Conservation (phyloP, 2,329 filamentous ascomycete genomes). For the Anisogramma anomala region DNA sequence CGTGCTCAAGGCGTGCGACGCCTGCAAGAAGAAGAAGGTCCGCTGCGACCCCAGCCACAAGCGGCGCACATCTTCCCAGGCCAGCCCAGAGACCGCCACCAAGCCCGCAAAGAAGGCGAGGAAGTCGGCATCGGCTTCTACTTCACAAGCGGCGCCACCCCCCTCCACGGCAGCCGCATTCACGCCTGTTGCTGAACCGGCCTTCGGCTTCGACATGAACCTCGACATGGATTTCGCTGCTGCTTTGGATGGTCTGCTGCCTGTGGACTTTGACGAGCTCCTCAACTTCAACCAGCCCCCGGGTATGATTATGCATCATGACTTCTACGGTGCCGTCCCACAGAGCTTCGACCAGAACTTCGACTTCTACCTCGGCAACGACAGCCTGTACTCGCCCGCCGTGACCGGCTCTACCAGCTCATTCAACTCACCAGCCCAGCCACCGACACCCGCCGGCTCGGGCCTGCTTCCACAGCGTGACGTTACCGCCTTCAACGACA, state of each 20-base stretch:
- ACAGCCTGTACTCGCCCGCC: constrained; percentile 8
- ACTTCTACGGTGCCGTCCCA: constrained; percentile 5
- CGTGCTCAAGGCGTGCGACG: constrained; percentile 55
- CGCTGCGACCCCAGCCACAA: constrained; percentile 50
- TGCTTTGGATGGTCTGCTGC: not conserved
- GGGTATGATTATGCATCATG: not conserved
- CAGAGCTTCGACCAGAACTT: constrained; percentile 13
- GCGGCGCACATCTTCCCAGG: constrained; percentile 30
- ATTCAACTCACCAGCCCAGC: constrained; percentile 10
- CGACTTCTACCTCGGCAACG: constrained; percentile 10
- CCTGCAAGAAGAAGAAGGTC: constrained; percentile 51
- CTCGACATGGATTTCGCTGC: not conserved
- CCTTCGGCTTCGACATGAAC: constrained; percentile 13
- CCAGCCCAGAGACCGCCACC: constrained; percentile 19
- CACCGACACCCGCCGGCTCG: constrained; percentile 10
- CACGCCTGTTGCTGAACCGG: constrained; percentile 7
- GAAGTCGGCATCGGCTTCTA: constrained; percentile 15
- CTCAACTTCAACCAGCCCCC: constrained; percentile 9
- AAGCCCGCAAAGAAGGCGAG: constrained; percentile 34
- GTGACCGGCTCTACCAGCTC: constrained; percentile 8
- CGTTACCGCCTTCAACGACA: constrained; percentile 12
- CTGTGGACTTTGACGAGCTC: constrained; percentile 12
- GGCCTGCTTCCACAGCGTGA: constrained; percentile 7
- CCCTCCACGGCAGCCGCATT: constrained; percentile 2
- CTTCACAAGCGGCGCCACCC: not conserved